Percentiles rank a stretch among this genome's conserved stretches.
phyloP scores from a whole-genome alignment of 495 filamentous ascomycete species.

The Penicillium argentinense region DNA sequence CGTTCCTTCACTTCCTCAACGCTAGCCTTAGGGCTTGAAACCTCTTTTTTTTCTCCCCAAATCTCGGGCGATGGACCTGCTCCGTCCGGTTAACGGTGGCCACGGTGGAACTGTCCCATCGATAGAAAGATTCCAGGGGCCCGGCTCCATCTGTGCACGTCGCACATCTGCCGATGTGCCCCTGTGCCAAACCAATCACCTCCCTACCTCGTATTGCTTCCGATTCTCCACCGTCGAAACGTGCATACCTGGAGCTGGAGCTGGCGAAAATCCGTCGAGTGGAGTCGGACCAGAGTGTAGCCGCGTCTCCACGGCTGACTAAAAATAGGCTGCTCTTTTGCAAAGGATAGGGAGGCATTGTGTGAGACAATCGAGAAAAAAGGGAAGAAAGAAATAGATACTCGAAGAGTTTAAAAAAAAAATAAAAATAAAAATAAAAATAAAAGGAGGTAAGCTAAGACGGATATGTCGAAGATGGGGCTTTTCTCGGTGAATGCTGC shows the following conservation, averaged over 20 bases:
- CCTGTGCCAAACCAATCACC: conserved; percentile 5
- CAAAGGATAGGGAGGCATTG: background rate
- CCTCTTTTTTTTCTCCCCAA: background rate
- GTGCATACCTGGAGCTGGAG: conserved; percentile 4
- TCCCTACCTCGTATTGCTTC: conserved; percentile 8
- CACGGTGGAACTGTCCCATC: too few species aligned
- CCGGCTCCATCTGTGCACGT: background rate
- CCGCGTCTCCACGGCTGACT: background rate
- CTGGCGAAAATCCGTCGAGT: conserved; percentile 2
- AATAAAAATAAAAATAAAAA: background rate
- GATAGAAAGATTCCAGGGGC: background rate
- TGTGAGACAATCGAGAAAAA: background rate
- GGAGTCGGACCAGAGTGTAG: background rate
- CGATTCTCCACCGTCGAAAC: conserved; percentile 6
- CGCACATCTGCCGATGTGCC: conserved; percentile 8
- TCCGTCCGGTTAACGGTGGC: background rate
- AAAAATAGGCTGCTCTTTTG: too few species aligned
- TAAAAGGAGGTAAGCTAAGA: background rate
- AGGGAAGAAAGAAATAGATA: background rate
- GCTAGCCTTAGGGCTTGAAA: too few species aligned
- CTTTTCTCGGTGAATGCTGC: too few species aligned
- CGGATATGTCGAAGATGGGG: too few species aligned
- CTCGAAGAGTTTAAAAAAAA: background rate
- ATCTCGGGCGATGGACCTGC: too few species aligned
- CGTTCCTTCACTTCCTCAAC: background rate